Evolutionary conservation across 495 filamentous ascomycete genomes (phyloP), one percentile per base, ranked within the genome.

Genomic region (Elaphomyces granulatus): DNA sequence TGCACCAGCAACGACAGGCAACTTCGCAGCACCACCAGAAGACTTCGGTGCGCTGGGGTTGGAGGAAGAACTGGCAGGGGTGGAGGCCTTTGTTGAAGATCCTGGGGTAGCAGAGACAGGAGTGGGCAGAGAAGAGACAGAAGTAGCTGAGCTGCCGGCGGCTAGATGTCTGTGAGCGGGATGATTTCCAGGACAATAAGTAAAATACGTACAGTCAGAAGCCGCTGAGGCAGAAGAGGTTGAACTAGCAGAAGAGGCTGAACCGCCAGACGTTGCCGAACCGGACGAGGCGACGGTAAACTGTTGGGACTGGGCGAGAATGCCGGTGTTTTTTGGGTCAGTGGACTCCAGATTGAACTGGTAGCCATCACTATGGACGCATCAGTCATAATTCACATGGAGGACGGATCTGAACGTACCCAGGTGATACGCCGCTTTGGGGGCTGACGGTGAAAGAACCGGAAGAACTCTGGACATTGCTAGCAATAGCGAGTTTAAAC

Each of bases 281-380:
- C 35, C 34, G 9, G 45, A 46, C 10, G 31, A 17, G 20, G 40
- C 30, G 39, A 61, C 54, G 42, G 58, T 54, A 53, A 65, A 65
- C 34, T 63, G 54, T 26, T 52, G 28, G 3, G 58, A 60, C 46
- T 65, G 61, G 2, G 61, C 61, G 19, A 65, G 59, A 41, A 65
- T 63, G 12, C 61, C 61, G 35, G 47, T 54, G 51, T 62, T 62
- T 15, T 49, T 23, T 14, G 30, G 20, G 2, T 33, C 28, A 45
- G 50, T 49, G 37, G 58, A 60, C 21, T 55, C 15, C 15, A 65
- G 45, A 50, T 63, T 60, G 45, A 65, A 54, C 48, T 65, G 61
- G 55, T 59, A 65, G 20, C 54, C 60, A 8, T 45, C 32, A 2
- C 60, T 61, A 34, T 35, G 14, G 7, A 14, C 23, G 1, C 17